These are phyloP conservation scores for Botryotinia globosa DNA, from an alignment of 2,329 filamentous ascomycete genomes.

Conservation along the genomic window DNA sequence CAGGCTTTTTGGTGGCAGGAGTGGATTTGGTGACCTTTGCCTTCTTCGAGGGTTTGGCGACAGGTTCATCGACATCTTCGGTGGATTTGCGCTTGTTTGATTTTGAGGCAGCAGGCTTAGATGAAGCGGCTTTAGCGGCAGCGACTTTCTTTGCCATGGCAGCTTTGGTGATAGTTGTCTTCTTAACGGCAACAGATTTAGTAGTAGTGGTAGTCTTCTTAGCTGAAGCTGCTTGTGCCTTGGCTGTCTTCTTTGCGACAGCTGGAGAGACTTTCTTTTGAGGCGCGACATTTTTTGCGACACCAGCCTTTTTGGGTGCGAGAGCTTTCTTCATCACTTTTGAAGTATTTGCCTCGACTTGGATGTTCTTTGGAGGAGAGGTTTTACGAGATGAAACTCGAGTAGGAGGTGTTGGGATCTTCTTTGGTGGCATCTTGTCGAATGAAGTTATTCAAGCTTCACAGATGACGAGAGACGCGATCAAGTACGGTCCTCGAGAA, in stretches of 20 bases:
- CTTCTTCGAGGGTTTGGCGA: slow-evolving; percentile 15
- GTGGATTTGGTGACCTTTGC: neutral
- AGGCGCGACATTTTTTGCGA: slow-evolving; percentile 10
- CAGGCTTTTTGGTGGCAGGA: slow-evolving; percentile 8
- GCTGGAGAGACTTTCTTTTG: slow-evolving; percentile 33
- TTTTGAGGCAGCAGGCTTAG: slow-evolving; percentile 13
- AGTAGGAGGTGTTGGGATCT: slow-evolving; percentile 10
- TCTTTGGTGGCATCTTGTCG: slow-evolving; percentile 15
- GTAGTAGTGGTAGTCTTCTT: slow-evolving; percentile 14
- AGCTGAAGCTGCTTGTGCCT: neutral
- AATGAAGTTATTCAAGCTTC: neutral
- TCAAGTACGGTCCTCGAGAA: neutral
- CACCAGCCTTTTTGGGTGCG: slow-evolving; percentile 12
- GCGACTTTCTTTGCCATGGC: slow-evolving; percentile 11
- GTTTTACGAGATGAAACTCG: slow-evolving; percentile 15
- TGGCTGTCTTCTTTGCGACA: slow-evolving; percentile 16
- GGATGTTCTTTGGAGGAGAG: neutral
- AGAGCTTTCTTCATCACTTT: slow-evolving; percentile 6
- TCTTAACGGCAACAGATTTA: slow-evolving; percentile 9
- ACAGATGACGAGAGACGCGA: slow-evolving; percentile 3
- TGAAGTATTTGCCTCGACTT: slow-evolving; percentile 10
- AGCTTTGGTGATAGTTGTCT: slow-evolving; percentile 10
- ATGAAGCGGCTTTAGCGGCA: slow-evolving; percentile 7
- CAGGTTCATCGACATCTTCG: slow-evolving; percentile 11
- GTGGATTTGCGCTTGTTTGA: slow-evolving; percentile 17